These are phyloP conservation scores for Lactifluus hygrophoroides DNA, from an alignment of 768 basidiomycete genomes.

Conservation along the genomic window DNA sequence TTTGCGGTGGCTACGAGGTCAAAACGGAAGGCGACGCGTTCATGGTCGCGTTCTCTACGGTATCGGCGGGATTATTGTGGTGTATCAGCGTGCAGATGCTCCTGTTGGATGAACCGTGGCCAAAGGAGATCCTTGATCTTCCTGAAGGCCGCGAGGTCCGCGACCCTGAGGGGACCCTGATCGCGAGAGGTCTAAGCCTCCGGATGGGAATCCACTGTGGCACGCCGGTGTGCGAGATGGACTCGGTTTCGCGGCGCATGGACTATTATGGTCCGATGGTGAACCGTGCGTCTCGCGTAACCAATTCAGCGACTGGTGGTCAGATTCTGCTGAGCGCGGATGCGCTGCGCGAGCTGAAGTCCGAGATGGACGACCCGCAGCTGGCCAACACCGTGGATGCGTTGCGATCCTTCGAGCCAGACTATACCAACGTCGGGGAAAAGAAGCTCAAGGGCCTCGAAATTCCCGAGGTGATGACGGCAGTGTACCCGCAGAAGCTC, in stretches of 20 bases:
- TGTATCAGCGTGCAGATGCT: constrained; percentile 78
- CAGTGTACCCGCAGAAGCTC: constrained; percentile 71
- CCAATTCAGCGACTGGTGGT: constrained; percentile 76
- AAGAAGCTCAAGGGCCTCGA: constrained; percentile 92
- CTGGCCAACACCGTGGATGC: constrained; percentile 49
- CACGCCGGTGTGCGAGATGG: constrained; percentile 78
- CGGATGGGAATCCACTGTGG: constrained; percentile 98
- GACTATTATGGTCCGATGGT: constrained; percentile 97
- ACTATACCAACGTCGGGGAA: constrained; percentile 74
- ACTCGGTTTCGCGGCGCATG: constrained; percentile 79
- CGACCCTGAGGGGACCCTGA: constrained; percentile 55
- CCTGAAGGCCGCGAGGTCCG: constrained; percentile 79
- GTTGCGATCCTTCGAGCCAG: constrained; percentile 61
- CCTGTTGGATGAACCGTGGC: constrained; percentile 80
- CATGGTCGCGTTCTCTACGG: constrained; percentile 94
- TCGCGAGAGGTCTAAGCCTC: constrained; percentile 85
- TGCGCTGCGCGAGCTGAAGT: constrained; percentile 68
- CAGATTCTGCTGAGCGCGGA: constrained; percentile 91
- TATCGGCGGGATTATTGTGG: constrained; percentile 84
- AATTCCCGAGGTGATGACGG: constrained; percentile 77
- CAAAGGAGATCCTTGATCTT: constrained; percentile 84
- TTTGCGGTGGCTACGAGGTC: constrained; percentile 95
- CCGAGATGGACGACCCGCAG: constrained; percentile 39
- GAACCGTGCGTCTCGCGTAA: constrained; percentile 85
- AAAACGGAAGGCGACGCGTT: constrained; percentile 99